Base-by-base conservation (phyloP, 2,329 filamentous ascomycete genomes). In the Aaosphaeria pasadenensis region DNA sequence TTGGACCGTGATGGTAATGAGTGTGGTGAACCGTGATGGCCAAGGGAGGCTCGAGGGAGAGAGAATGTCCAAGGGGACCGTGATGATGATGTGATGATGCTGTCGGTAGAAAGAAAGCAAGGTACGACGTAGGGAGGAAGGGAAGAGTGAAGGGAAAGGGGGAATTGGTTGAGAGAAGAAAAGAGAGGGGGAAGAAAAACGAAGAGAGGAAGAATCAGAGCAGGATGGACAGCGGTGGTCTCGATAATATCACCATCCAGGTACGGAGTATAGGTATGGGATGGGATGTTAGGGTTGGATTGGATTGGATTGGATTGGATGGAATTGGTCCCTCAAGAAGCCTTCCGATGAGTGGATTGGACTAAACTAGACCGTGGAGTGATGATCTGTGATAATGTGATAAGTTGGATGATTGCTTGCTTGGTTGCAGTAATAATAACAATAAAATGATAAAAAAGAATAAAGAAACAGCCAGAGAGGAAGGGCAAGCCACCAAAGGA, bases 131-230 rank as follows among this genome's bases (percentile, higher is more conserved):
- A 33, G 42, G 36, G 28, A 36, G 45, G 31, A 47, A 42, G 24
- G 44, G 30, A 24, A 28, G 31, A 36, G 40, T 13, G 30, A 39
- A 32, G 46, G 42, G 40, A 42, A 46, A 40, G 33, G 45, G 33
- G 7, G 33, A 36, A n/a, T n/a, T 7, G 33, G n/a, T n/a, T 36
- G 33, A 36, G 33, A 36, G 43, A 54, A 47, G 41, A 56, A 42
- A 31, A 39, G 47, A 44, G 49, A 50, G 54, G 46, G 52, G 45
- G 51, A 51, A 50, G 40, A 48, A 31, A 39, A 38, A 36, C 31
- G 9, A 9, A 9, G 33, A 36, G 33, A 36, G 33, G 17, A 36
- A 36, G 33, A n/a, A 9, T 36, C 33, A 36, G 33, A 9, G 33
- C 9, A 36, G n/a, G n/a, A 24, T 36, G 33, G 33, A 36, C 17